These are phyloP conservation scores for Oidium heveae DNA, from an alignment of 2,329 filamentous ascomycete species.

Conservation along the genomic window DNA sequence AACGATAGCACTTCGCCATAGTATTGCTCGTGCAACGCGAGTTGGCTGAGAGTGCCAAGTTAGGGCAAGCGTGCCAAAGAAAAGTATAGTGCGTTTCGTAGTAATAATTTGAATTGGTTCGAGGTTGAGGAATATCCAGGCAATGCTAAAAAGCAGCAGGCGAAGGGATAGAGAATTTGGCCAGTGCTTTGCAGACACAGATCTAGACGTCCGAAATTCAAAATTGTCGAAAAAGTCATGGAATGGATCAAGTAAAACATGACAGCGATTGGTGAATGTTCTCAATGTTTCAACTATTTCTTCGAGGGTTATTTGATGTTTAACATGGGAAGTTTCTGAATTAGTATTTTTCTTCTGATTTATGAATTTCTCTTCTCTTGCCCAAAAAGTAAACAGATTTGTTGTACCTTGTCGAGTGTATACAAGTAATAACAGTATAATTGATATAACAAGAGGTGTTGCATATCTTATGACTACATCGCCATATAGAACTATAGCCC, in stretches of 20 bases:
- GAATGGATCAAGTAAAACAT: conserved; percentile 73
- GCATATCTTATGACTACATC: conserved; percentile 58
- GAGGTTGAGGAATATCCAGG: conserved; percentile 66
- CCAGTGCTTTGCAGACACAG: background rate
- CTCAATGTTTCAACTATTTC: conserved; percentile 90
- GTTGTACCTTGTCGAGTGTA: conserved; percentile 77
- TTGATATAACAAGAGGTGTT: conserved; percentile 61
- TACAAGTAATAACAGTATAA: conserved; percentile 69
- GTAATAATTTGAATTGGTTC: conserved; percentile 70
- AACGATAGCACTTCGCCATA: conserved; percentile 68
- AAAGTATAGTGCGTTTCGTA: conserved; percentile 58
- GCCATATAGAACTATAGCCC: conserved; percentile 67
- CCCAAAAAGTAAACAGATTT: conserved; percentile 63
- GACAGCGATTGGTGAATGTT: conserved; percentile 74
- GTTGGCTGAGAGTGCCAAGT: conserved; percentile 84
- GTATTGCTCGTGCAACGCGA: conserved; percentile 57
- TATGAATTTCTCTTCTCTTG: conserved; percentile 26
- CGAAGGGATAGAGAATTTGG: conserved; percentile 42
- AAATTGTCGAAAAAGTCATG: conserved; percentile 79
- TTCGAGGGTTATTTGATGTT: conserved; percentile 81
- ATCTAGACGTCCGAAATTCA: conserved; percentile 45
- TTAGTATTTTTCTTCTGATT: conserved; percentile 22
- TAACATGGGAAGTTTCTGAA: conserved; percentile 35
- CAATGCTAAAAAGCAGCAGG: conserved; percentile 62
- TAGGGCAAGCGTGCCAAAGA: conserved; percentile 61